A percentile compares a stretch with the other conserved stretches of the same genome.
Evolutionary conservation across 1,284 basidiomycete species (phyloP).

Genomic region (Sutorius eximius): DNA sequence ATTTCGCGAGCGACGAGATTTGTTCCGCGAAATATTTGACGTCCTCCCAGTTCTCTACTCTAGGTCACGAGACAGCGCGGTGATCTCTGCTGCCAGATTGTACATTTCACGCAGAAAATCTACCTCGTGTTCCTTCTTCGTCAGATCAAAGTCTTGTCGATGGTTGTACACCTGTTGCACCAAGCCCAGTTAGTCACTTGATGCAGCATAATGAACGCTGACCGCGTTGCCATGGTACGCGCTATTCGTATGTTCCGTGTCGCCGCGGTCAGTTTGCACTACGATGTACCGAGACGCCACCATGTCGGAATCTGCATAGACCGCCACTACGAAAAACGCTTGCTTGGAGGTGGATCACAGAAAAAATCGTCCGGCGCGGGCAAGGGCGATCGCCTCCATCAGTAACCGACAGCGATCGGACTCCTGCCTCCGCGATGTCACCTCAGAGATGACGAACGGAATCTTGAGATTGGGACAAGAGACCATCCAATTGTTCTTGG

Average conservation of each 20-base stretch:
- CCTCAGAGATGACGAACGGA: slow-evolving; percentile 4
- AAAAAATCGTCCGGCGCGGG: not conserved
- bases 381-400: not conserved
- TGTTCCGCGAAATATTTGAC: not conserved
- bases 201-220: not conserved
- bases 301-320: not conserved
- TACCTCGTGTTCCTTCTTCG: accelerated
- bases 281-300: slow-evolving; percentile 2
- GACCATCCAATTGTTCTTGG: slow-evolving; percentile 4
- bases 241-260: not conserved
- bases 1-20: not conserved
- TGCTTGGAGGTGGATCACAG: not conserved
- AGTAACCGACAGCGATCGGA: not conserved
- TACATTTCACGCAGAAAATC: slow-evolving; percentile 9
- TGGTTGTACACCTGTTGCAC: slow-evolving; percentile 1
- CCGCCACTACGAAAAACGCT: not conserved
- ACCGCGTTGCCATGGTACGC: not conserved
- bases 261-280: not conserved
- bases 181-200: not conserved
- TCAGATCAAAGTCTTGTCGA: not conserved
- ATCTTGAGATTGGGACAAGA: not conserved
- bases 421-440: not conserved
- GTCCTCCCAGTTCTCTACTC: not conserved
- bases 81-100: not conserved
- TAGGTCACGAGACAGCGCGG: not conserved